Base-by-base conservation (phyloP, 2,329 filamentous ascomycete species). In the Periconia macrospinosa region DNA sequence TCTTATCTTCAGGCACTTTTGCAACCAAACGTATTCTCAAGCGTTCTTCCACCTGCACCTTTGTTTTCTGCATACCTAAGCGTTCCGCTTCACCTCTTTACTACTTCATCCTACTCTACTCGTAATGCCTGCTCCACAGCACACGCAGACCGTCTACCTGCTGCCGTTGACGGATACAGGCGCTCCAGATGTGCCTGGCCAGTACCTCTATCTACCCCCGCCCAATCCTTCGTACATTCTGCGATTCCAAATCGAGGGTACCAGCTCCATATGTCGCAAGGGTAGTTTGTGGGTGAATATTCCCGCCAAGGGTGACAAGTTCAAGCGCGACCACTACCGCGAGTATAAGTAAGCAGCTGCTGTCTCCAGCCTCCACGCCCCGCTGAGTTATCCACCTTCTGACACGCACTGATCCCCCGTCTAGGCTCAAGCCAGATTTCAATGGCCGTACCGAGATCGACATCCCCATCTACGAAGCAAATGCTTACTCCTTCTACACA, bases 201-300 rank as follows among this genome's bases (percentile, higher is more conserved):
- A 90, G 64, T 99, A 97, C 79, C 90, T 97, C 67, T 96, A 96
- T 74, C 81, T 99, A 42, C 89, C 92, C 0, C 87, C 94, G 17
- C 83, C 82, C 41, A 82, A 88, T n/a, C 89, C 81, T 14, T 72
- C 89, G 41, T 88, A 97, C 67, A 84, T 84, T 49, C 80, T 97
- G 53, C 88, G 93, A 55, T 96, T 99, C 75, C 86, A 91, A 63
- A 93, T 97, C 64, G 90, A 97, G 75, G 92, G 94, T 57, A 93
- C 91, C 53, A 96, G 93, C 71, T 96, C 93, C 57, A 94, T 99
- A 79, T 97, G 92, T 75, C 86, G 92, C 62, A 83, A 96, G 76
- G 94, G 95, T 55, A 97, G 90, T 70, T 82, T 99, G 58, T 99
- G 94, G 93, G 89, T 96, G 68, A 99, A 99, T 74, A 90, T 97